phyloP scores from a whole-genome alignment of 75 land plant genomes.

The Sequoiadendron giganteum region DNA sequence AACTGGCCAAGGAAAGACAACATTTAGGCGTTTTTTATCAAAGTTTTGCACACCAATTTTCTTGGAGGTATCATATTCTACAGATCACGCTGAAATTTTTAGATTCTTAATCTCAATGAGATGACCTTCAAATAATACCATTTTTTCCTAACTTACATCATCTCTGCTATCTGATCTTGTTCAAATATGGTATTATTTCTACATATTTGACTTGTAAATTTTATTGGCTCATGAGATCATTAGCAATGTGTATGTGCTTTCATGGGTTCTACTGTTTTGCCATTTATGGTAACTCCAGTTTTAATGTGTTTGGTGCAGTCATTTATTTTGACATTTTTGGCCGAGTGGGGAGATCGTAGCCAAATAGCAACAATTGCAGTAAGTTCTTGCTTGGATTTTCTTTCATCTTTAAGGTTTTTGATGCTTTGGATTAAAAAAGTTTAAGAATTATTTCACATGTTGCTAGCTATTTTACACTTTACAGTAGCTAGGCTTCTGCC shows the following conservation, averaged over 20 bases:
- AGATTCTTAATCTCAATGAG: background rate
- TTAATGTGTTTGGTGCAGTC: slow-evolving; percentile 52
- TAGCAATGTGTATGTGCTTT: background rate
- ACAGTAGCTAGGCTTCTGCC: background rate
- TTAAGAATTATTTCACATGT: background rate
- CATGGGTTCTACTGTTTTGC: background rate
- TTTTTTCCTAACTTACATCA: background rate
- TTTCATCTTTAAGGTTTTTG: background rate
- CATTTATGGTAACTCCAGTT: background rate
- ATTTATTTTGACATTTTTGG: slow-evolving; percentile 90
- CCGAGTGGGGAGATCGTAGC: slow-evolving; percentile 99
- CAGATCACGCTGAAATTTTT: background rate
- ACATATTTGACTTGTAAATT: background rate
- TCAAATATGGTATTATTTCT: background rate
- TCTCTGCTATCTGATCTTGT: background rate
- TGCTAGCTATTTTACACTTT: background rate
- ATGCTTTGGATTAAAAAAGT: background rate
- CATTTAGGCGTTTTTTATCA: slow-evolving; percentile 70
- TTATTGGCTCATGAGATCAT: background rate
- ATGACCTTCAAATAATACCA: background rate
- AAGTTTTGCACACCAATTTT: slow-evolving; percentile 95
- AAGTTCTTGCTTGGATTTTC: slow-evolving; percentile 20
- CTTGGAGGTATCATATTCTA: slow-evolving; percentile 69
- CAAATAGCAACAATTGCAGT: slow-evolving; percentile 99
- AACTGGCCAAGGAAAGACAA: slow-evolving; percentile 72